These are phyloP conservation scores for Neurospora sp. DNA, from an alignment of 495 filamentous ascomycete species.

Conservation along the genomic window DNA sequence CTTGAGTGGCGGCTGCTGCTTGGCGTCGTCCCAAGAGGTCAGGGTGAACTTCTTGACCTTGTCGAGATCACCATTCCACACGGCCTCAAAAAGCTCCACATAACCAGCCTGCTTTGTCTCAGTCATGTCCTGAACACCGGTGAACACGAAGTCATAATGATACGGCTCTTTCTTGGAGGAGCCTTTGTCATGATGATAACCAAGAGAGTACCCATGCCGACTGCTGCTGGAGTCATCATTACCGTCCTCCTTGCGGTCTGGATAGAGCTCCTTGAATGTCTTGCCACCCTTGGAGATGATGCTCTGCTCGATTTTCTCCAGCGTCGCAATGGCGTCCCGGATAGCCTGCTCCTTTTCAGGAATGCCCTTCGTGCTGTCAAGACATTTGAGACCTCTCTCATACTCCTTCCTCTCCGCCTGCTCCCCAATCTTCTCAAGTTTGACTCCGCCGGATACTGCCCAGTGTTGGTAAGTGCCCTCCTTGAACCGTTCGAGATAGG, in stretches of 20 bases:
- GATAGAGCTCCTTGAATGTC: constrained; percentile 52
- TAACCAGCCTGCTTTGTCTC: constrained; percentile 45
- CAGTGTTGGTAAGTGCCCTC: constrained; percentile 46
- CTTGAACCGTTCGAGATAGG: constrained; percentile 34
- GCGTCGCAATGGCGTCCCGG: constrained; percentile 33
- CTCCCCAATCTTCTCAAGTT: constrained; percentile 2
- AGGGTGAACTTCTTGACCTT: constrained; percentile 44
- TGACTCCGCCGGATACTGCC: constrained; percentile 29
- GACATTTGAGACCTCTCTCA: constrained; percentile 22
- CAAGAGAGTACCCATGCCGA: not conserved
- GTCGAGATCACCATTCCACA: constrained; percentile 54
- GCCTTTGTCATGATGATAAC: not conserved
- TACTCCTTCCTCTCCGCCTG: constrained; percentile 15
- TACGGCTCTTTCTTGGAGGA: constrained; percentile 25
- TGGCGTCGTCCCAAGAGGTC: constrained; percentile 34
- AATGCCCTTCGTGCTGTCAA: constrained; percentile 22
- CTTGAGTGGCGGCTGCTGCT: constrained; percentile 44
- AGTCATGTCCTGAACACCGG: constrained; percentile 36
- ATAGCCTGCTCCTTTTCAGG: constrained; percentile 44
- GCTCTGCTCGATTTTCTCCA: constrained; percentile 41
- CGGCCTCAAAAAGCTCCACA: constrained; percentile 53
- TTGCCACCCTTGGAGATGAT: constrained; percentile 52
- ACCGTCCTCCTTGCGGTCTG: constrained; percentile 28
- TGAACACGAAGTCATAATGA: constrained; percentile 39
- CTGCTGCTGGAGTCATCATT: constrained; percentile 2